phyloP scores from a whole-genome alignment of 164 flowering plant species.

The Annona squamosa region DNA sequence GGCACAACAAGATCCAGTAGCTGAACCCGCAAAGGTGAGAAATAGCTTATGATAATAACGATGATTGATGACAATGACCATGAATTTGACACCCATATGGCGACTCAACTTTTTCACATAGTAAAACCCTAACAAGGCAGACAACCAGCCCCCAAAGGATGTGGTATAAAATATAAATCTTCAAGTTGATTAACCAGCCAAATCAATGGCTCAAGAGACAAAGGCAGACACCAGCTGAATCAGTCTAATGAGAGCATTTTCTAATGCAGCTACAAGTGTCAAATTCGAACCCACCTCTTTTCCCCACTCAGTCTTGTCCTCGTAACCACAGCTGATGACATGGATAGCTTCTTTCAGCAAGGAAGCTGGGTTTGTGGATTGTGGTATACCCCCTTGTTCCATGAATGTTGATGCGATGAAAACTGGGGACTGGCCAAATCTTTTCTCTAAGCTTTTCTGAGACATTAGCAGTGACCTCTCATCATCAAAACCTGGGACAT shows the following conservation, averaged over 20 bases:
- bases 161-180: too few species aligned
- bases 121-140: too few species aligned
- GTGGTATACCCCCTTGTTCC: constrained; percentile 97
- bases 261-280: background rate
- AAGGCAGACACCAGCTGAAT: background rate
- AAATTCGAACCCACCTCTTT: constrained; percentile 60
- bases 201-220: background rate
- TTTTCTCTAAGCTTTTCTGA: constrained; percentile 89
- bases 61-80: too few species aligned
- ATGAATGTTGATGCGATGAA: constrained; percentile 92
- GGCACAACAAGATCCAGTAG: too few species aligned
- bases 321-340: constrained; percentile 98
- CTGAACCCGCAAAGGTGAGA: too few species aligned
- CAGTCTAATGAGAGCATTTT: background rate
- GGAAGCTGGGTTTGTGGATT: constrained; percentile 83
- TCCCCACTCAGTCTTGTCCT: constrained; percentile 97
- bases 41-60: too few species aligned
- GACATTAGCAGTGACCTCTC: constrained; percentile 95
- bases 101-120: too few species aligned
- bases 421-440: constrained; percentile 95
- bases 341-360: constrained; percentile 94
- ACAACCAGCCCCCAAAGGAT: too few species aligned
- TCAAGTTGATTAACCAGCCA: background rate
- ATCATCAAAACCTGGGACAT: constrained; percentile 73
- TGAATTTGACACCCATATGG: too few species aligned